Evolutionary conservation across 1,139 yeast genomes (phyloP).

Genomic region (Schizosaccharomyces versatilis): DNA sequence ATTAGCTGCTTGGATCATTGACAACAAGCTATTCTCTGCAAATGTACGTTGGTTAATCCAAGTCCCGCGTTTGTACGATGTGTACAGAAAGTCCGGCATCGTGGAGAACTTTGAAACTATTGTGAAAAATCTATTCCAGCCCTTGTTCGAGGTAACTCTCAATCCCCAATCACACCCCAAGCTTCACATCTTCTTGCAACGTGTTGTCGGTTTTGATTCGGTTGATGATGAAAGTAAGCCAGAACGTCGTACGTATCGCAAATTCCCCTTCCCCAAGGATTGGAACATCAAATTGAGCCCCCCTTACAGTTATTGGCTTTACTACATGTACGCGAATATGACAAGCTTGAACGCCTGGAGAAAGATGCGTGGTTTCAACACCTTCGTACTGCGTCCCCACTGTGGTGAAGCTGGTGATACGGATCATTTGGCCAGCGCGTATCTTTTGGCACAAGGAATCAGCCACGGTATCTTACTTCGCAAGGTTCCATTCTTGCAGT

Average conservation of each 20-base stretch:
- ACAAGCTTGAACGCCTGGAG: conserved; percentile 73
- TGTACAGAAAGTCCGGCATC: conserved; percentile 57
- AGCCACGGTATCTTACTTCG: conserved; percentile 73
- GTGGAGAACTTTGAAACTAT: conserved; percentile 57
- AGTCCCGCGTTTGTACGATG: conserved; percentile 77
- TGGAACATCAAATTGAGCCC: conserved; percentile 73
- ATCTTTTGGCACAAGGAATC: conserved; percentile 70
- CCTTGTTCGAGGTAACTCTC: conserved; percentile 75
- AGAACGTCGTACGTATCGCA: conserved; percentile 58
- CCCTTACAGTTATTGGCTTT: conserved; percentile 88
- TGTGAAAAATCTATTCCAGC: conserved; percentile 56
- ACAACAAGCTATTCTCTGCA: conserved; percentile 73
- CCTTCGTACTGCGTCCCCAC: conserved; percentile 86
- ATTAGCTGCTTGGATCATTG: conserved; percentile 83
- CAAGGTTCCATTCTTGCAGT: conserved; percentile 85
- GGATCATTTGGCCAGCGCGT: conserved; percentile 81
- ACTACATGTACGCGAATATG: conserved; percentile 68
- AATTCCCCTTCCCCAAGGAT: conserved; percentile 57
- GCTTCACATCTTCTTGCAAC: conserved; percentile 60
- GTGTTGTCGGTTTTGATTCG: conserved; percentile 93
- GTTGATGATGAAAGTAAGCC: conserved; percentile 94
- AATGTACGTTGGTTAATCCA: conserved; percentile 95
- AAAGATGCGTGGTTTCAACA: conserved; percentile 47
- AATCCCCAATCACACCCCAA: conserved; percentile 78
- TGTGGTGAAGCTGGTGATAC: conserved; percentile 99